phyloP scores from a whole-genome alignment of 139 green algal genomes.

The Tetradesmus obliquus region DNA sequence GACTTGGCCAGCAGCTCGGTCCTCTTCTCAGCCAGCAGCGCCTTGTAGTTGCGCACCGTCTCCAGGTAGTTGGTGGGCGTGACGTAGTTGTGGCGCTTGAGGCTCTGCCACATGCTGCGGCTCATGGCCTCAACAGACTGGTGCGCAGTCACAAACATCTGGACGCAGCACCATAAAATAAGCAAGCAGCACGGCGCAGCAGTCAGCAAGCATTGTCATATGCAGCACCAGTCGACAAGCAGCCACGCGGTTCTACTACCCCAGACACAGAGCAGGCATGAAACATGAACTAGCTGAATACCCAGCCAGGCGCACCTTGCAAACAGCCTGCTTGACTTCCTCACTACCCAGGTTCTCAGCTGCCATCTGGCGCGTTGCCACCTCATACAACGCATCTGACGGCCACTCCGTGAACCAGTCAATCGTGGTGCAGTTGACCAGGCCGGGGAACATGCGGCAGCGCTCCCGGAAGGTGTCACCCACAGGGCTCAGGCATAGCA shows the following conservation, averaged over 20 bases:
- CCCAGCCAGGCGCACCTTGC: constrained; percentile 57
- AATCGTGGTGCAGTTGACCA: constrained; percentile 84
- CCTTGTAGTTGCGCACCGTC: constrained; percentile 87
- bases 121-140: constrained; percentile 62
- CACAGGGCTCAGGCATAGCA: constrained; percentile 92
- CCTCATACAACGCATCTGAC: constrained; percentile 82
- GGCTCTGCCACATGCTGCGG: constrained; percentile 61
- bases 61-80: constrained; percentile 96
- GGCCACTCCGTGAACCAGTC: constrained; percentile 92
- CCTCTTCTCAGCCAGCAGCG: constrained; percentile 73
- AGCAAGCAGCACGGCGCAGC: background rate
- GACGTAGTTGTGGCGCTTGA: constrained; percentile 87
- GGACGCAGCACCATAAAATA: constrained; percentile 53
- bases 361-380: constrained; percentile 82
- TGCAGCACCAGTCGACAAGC: background rate
- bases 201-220: background rate
- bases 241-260: background rate
- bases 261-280: background rate
- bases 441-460: constrained; percentile 87
- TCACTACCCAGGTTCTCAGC: constrained; percentile 69
- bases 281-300: background rate
- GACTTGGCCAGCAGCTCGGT: constrained; percentile 69
- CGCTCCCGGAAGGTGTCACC: constrained; percentile 89
- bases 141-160: constrained; percentile 92
- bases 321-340: constrained; percentile 73